phyloP scores from a whole-genome alignment of 129 eudicot genomes.

The Tanacetum coccineum region DNA sequence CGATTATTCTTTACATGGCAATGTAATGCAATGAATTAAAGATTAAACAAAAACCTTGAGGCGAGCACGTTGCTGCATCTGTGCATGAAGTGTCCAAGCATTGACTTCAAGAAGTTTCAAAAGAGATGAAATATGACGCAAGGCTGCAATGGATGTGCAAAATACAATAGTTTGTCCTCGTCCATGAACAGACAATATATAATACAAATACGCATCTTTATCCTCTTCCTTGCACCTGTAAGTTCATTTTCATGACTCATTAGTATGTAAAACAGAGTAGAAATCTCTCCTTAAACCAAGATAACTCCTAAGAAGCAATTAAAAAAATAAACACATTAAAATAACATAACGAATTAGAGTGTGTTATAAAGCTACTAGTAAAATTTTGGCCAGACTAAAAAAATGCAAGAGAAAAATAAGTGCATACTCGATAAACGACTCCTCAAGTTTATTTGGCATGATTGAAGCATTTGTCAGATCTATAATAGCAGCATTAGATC shows the following conservation, averaged over 20 bases:
- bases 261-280: too few species aligned
- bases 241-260: too few species aligned
- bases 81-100: conserved; percentile 81
- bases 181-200: conserved; percentile 85
- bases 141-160: conserved; percentile 95
- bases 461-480: conserved; percentile 85
- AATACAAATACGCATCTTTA: conserved; percentile 88
- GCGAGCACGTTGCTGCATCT: conserved; percentile 98
- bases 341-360: too few species aligned
- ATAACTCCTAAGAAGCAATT: not conserved
- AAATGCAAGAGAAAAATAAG: conserved; percentile 4
- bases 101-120: conserved; percentile 53
- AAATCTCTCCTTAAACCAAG: too few species aligned
- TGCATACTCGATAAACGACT: conserved; percentile 89
- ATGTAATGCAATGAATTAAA: not conserved
- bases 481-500: conserved; percentile 70
- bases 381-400: not conserved
- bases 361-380: not conserved
- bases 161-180: conserved; percentile 88
- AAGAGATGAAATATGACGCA: conserved; percentile 75
- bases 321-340: too few species aligned
- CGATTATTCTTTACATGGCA: not conserved
- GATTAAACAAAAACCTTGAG: conserved; percentile 62
- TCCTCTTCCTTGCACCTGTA: conserved; percentile 95
- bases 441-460: conserved; percentile 79